Conservation (phyloP, 441 rosid species). For the Codiaeum variegatum region DNA sequence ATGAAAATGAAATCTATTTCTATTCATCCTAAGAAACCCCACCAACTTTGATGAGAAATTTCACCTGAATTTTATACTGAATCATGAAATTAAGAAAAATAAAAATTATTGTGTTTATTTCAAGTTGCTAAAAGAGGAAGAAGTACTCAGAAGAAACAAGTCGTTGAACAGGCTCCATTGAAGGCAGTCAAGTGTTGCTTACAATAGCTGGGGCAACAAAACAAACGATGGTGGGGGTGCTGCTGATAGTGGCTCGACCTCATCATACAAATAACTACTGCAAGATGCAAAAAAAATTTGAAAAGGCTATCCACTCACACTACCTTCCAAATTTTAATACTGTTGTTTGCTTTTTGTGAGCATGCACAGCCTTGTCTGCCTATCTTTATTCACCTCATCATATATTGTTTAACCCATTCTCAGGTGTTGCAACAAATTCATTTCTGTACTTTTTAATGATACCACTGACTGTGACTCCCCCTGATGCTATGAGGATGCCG, state of each 20-base stretch:
- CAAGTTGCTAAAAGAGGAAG: conserved; percentile 20
- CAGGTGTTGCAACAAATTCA: not conserved
- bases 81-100: not conserved
- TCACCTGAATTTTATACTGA: not conserved
- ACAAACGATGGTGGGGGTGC: conserved; percentile 52
- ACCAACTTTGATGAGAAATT: not conserved
- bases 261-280: conserved; percentile 28
- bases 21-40: conserved; percentile 3
- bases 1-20: conserved; percentile 3
- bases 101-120: not conserved
- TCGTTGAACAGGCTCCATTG: conserved; percentile 18
- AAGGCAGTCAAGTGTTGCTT: conserved; percentile 27
- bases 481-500: too few species aligned
- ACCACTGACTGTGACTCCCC: too few species aligned
- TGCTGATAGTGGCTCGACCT: conserved; percentile 48
- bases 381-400: not conserved
- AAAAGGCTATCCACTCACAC: conserved; percentile 19
- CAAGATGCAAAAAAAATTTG: conserved; percentile 17
- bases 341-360: conserved; percentile 1
- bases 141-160: conserved; percentile 19
- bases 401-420: not conserved
- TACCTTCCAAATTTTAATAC: not conserved
- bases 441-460: not conserved
- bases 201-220: conserved; percentile 34
- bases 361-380: not conserved